These are phyloP conservation scores for Sugiyamaella valdiviana DNA, from an alignment of 805 yeast species.

Conservation along the genomic window DNA sequence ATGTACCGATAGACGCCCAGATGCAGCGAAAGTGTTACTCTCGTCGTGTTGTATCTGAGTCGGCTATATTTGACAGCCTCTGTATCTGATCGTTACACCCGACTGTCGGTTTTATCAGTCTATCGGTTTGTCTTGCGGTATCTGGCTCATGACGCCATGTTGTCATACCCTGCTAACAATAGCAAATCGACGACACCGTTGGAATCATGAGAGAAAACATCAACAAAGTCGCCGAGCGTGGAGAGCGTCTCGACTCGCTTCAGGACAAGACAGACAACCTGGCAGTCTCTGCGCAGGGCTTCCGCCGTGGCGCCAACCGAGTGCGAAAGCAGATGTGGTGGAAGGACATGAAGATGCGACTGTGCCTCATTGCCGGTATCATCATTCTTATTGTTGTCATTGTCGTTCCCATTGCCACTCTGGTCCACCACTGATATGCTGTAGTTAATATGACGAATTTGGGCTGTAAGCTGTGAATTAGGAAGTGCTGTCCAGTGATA, in stretches of 20 bases:
- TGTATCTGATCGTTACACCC: no score
- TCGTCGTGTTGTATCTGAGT: no score
- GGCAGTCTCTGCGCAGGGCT: constrained; percentile 88
- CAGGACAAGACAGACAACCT: constrained; percentile 91
- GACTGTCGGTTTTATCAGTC: no score
- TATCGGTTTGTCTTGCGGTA: no score
- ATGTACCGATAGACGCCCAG: neutral
- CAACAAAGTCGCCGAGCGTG: constrained; percentile 90
- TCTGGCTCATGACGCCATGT: no score
- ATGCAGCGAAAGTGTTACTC: no score
- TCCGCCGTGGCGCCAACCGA: constrained; percentile 93
- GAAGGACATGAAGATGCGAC: constrained; percentile 94
- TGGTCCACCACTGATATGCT: neutral
- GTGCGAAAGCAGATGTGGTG: constrained; percentile 99
- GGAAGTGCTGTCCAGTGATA: neutral
- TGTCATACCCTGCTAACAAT: constrained; percentile 27
- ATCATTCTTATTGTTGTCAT: constrained; percentile 77
- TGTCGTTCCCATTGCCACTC: constrained; percentile 85
- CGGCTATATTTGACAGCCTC: no score
- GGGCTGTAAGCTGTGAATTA: neutral
- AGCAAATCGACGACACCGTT: constrained; percentile 91
- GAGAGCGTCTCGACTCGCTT: constrained; percentile 85
- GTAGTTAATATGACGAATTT: neutral
- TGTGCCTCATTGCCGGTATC: constrained; percentile 75
- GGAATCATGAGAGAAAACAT: constrained; percentile 97